These are phyloP conservation scores for Phytophthora pluvialis DNA, from an alignment of 352 stramenopile species.

Conservation along the genomic window DNA sequence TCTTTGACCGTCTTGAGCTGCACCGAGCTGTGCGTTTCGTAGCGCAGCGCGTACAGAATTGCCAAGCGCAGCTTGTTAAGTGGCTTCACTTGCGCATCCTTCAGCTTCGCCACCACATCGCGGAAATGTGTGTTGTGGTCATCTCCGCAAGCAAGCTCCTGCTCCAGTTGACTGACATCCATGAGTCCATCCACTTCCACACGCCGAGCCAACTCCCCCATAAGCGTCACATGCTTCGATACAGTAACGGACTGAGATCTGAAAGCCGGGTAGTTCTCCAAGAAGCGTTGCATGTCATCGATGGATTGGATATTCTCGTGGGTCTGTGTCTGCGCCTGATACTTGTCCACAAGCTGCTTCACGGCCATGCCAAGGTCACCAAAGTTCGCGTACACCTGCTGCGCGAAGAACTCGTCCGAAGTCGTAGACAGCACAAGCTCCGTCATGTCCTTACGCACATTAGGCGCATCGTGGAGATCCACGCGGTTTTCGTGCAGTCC, in stretches of 20 bases:
- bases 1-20: slow-evolving; percentile 86
- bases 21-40: slow-evolving; percentile 93
- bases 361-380: slow-evolving; percentile 95
- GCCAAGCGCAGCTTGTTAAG: slow-evolving; percentile 98
- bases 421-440: slow-evolving; percentile 97
- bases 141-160: slow-evolving; percentile 88
- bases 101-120: slow-evolving; percentile 83
- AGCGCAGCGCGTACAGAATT: slow-evolving; percentile 98
- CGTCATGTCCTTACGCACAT: slow-evolving; percentile 96
- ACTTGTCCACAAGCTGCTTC: slow-evolving; percentile 95
- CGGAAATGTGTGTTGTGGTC: slow-evolving; percentile 87
- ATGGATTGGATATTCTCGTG: slow-evolving; percentile 90
- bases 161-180: slow-evolving; percentile 98
- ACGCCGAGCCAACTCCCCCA: slow-evolving; percentile 97
- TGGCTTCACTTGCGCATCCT: slow-evolving; percentile 90
- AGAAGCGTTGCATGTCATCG: slow-evolving; percentile 99
- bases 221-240: slow-evolving; percentile 99
- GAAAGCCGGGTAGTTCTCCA: slow-evolving; percentile 98
- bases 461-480: slow-evolving; percentile 93
- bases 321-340: slow-evolving; percentile 83
- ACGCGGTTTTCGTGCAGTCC: slow-evolving; percentile 98
- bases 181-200: slow-evolving; percentile 97
- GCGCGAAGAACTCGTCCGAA: slow-evolving; percentile 97
- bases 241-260: slow-evolving; percentile 96
- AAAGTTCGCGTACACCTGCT: slow-evolving; percentile 99